Conservation (phyloP, 2,329 filamentous ascomycete genomes). For the Magnaporthales sp. region DNA sequence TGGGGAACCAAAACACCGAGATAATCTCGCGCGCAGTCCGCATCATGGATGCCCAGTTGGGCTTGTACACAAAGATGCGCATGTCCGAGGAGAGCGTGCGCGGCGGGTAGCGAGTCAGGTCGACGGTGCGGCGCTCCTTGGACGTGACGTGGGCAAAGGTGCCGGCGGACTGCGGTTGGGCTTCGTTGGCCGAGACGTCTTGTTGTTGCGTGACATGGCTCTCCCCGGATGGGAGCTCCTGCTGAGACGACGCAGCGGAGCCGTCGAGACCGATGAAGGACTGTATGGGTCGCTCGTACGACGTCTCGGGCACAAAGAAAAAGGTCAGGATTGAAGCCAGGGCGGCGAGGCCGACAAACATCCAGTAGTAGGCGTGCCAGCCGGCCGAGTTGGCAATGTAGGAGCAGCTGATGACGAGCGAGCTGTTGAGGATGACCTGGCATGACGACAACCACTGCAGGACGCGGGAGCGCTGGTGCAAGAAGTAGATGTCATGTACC, state of each 20-base stretch:
- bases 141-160: not conserved
- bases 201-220: too few species aligned
- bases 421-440: constrained; percentile 7
- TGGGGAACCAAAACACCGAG: constrained; percentile 6
- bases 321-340: constrained; percentile 36
- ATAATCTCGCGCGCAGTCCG: constrained; percentile 6
- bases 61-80: constrained; percentile 7
- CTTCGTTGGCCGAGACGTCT: not conserved
- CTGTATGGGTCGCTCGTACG: constrained; percentile 7
- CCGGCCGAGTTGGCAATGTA: constrained; percentile 8
- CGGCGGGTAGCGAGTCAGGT: constrained; percentile 6
- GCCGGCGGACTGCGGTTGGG: not conserved
- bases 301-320: constrained; percentile 22
- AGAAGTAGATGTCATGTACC: constrained; percentile 9
- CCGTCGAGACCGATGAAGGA: constrained; percentile 1
- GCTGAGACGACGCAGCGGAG: not conserved
- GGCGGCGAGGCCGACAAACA: constrained; percentile 16
- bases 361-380: constrained; percentile 7
- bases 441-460: constrained; percentile 8
- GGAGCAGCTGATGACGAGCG: constrained; percentile 7
- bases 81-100: constrained; percentile 8
- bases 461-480: constrained; percentile 5
- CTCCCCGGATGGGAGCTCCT: too few species aligned
- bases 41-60: constrained; percentile 8
- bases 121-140: constrained; percentile 1